Conservation (phyloP, 805 yeast species). For the Candida chilensis region DNA sequence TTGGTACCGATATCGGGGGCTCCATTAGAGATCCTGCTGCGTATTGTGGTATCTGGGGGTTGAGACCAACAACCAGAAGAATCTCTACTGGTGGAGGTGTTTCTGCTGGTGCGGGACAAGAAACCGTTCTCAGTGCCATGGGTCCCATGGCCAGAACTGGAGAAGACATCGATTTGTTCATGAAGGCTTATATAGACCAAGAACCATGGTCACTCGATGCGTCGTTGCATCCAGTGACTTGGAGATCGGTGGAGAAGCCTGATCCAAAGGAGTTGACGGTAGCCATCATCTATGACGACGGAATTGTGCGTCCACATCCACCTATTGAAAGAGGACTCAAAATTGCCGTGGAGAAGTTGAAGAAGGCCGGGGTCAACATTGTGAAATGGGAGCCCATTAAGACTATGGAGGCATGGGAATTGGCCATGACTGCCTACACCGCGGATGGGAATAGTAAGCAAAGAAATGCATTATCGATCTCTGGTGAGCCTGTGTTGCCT, state of each 20-base stretch:
- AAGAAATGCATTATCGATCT: conserved; percentile 17
- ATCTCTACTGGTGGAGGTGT: conserved; percentile 17
- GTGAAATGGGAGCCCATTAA: conserved; percentile 28
- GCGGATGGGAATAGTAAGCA: conserved; percentile 31
- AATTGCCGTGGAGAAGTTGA: conserved; percentile 22
- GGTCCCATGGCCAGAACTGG: conserved; percentile 3
- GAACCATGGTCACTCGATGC: conserved; percentile 46
- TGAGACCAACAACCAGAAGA: conserved; percentile 30
- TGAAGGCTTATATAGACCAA: conserved; percentile 17
- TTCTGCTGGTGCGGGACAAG: conserved; percentile 20
- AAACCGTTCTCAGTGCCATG: conserved; percentile 1
- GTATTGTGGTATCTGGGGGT: conserved; percentile 26
- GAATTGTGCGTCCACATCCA: conserved; percentile 31
- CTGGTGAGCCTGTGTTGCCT: conserved; percentile 32
- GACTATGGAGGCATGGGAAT: conserved; percentile 23
- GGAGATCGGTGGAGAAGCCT: conserved; percentile 20
- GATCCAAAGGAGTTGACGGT: conserved; percentile 18
- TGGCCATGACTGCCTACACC: conserved; percentile 22
- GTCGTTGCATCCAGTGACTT: conserved; percentile 25
- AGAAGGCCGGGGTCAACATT: conserved; percentile 28
- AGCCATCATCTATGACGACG: conserved; percentile 31
- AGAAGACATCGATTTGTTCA: conserved; percentile 13
- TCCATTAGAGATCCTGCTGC: conserved; percentile 18
- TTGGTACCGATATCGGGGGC: conserved; percentile 23
- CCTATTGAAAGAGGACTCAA: conserved; percentile 27